Conservation (phyloP, 306 rosid species). For the Sicyos baderoa region DNA sequence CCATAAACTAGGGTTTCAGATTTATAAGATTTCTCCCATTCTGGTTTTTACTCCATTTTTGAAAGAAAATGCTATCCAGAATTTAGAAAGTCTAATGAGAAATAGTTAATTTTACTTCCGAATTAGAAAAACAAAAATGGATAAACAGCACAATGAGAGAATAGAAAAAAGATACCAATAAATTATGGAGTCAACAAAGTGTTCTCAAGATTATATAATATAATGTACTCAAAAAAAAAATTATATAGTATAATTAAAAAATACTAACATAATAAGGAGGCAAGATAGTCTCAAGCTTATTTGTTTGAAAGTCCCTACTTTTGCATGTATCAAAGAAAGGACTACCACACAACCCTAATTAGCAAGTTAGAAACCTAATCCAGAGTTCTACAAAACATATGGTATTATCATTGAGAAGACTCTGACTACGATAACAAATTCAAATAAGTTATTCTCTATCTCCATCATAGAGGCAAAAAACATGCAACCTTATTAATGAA, state of each 20-base stretch:
- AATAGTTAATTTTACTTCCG: background rate
- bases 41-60: background rate
- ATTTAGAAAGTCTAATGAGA: background rate
- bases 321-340: background rate
- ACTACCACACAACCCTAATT: background rate
- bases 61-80: background rate
- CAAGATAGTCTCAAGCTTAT: background rate
- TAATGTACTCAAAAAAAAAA: too few relatives aligned
- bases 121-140: background rate
- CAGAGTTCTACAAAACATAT: background rate
- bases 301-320: background rate
- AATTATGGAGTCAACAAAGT: background rate
- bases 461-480: background rate
- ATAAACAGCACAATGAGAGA: background rate
- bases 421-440: background rate
- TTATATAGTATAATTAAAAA: background rate
- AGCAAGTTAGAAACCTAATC: constrained; percentile 3
- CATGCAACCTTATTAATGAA: constrained; percentile 6
- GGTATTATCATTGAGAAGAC: background rate
- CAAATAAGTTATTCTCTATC: background rate
- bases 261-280: background rate
- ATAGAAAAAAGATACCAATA: background rate
- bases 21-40: background rate
- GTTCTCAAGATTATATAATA: background rate
- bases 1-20: background rate